phyloP scores from a whole-genome alignment of 2,329 filamentous ascomycete species.

The Nectriaceae sp. region DNA sequence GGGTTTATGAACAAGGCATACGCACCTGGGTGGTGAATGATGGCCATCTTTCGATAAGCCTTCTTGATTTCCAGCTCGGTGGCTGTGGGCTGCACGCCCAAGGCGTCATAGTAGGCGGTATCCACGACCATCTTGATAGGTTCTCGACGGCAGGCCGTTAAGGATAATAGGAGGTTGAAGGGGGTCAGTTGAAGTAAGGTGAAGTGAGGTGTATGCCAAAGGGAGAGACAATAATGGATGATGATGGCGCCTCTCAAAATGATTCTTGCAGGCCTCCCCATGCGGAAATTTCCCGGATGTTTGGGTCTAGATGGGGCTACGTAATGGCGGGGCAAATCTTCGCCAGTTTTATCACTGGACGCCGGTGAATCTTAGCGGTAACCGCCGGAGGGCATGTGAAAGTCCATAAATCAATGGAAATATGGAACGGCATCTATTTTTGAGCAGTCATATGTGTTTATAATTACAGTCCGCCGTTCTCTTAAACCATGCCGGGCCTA shows the following conservation, averaged over 20 bases:
- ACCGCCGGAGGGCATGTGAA: too few species aligned
- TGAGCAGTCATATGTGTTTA: too few species aligned
- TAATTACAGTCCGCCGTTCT: too few species aligned
- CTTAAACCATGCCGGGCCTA: too few species aligned
- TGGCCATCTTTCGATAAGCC: constrained; percentile 92
- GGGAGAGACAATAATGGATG: constrained; percentile 12
- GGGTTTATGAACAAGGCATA: constrained; percentile 3
- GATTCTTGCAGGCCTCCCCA: constrained; percentile 1
- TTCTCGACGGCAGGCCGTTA: constrained; percentile 11
- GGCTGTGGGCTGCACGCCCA: constrained; percentile 82
- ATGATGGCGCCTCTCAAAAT: constrained; percentile 27
- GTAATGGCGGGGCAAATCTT: constrained; percentile 44
- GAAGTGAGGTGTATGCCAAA: constrained; percentile 9
- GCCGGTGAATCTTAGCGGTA: too few species aligned
- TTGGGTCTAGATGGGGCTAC: constrained; percentile 22
- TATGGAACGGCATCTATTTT: too few species aligned
- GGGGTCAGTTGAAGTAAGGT: constrained; percentile 4
- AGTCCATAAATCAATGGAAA: too few species aligned
- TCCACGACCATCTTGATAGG: constrained; percentile 74
- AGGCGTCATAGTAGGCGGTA: constrained; percentile 83
- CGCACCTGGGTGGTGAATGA: constrained; percentile 85
- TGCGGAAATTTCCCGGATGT: constrained; percentile 22
- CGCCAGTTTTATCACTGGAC: too few species aligned
- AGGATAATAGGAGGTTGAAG: constrained; percentile 1
- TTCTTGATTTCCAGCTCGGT: constrained; percentile 95